phyloP scores from a whole-genome alignment of 2,329 filamentous ascomycete genomes.

The Fusarium bactridioides region DNA sequence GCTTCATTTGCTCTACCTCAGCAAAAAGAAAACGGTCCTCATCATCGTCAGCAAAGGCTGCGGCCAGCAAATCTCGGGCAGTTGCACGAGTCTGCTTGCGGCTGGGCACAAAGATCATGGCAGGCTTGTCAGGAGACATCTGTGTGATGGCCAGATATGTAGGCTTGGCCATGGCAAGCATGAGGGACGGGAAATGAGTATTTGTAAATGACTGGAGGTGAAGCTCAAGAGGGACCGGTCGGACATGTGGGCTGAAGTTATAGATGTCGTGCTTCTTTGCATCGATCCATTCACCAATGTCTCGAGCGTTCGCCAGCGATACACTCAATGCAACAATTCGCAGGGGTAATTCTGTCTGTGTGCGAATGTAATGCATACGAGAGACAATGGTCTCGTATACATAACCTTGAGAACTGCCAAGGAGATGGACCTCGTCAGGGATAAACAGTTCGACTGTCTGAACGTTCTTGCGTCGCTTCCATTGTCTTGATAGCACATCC shows the following conservation, averaged over 20 bases:
- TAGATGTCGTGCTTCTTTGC: slow-evolving; percentile 98
- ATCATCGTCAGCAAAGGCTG: slow-evolving; percentile 86
- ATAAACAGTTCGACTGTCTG: slow-evolving; percentile 91
- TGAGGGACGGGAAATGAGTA: slow-evolving; percentile 95
- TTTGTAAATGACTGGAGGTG: slow-evolving; percentile 96
- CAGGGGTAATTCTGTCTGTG: slow-evolving; percentile 83
- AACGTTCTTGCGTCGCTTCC: slow-evolving; percentile 96
- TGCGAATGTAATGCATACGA: slow-evolving; percentile 94
- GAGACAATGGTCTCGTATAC: slow-evolving; percentile 98
- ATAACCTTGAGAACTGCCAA: slow-evolving; percentile 86
- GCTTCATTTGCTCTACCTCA: slow-evolving; percentile 80
- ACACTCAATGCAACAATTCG: slow-evolving; percentile 91
- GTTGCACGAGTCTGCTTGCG: slow-evolving; percentile 92
- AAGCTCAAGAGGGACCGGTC: slow-evolving; percentile 88
- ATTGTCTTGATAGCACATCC: slow-evolving; percentile 95
- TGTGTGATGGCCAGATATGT: slow-evolving; percentile 89
- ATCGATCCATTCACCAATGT: slow-evolving; percentile 97
- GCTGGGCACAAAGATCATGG: slow-evolving; percentile 90
- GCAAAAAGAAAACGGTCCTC: slow-evolving; percentile 94
- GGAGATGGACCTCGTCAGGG: slow-evolving; percentile 92
- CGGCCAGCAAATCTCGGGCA: slow-evolving; percentile 85
- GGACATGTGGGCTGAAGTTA: slow-evolving; percentile 94
- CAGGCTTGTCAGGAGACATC: slow-evolving; percentile 86
- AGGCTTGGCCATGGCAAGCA: slow-evolving; percentile 98
- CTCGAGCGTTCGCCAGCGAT: slow-evolving; percentile 89